A percentile compares a stretch with the other conserved stretches of the same genome.
These are phyloP conservation scores for Prunus armeniaca DNA, from an alignment of 306 rosid genomes.

Conservation along the genomic window DNA sequence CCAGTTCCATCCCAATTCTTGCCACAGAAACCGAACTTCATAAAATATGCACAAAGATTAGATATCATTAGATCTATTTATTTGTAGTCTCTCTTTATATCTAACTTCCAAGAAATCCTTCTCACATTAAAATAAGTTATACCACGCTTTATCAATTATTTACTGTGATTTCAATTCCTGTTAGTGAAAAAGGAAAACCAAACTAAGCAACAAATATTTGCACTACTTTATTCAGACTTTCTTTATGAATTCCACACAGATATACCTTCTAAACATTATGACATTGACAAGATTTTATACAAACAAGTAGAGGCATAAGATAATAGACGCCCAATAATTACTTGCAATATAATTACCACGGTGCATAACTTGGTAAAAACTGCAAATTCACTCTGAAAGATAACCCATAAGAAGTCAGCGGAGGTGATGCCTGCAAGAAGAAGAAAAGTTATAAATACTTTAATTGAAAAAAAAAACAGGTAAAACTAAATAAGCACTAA, in stretches of 20 bases:
- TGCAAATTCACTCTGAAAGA: background rate
- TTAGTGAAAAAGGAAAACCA: background rate
- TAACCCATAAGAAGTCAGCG: constrained; percentile 38
- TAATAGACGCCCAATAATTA: background rate
- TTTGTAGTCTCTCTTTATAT: background rate
- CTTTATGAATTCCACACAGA: background rate
- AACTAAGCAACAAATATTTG: background rate
- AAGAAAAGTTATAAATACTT: background rate
- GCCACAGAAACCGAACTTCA: no score
- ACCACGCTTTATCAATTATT: background rate
- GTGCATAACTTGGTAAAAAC: background rate
- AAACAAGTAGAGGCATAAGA: background rate
- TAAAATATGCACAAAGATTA: no score
- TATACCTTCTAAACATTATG: background rate
- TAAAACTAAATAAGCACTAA: background rate
- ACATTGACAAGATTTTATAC: background rate
- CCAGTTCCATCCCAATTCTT: no score
- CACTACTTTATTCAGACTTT: background rate
- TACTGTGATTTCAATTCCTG: background rate
- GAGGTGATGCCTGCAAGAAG: constrained; percentile 78
- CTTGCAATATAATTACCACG: background rate
- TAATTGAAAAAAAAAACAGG: background rate
- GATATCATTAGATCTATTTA: background rate
- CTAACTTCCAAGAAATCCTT: background rate
- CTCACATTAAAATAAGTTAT: background rate